Base-by-base conservation (phyloP, 2,329 filamentous ascomycete genomes). In the Cladosporium halotolerans region DNA sequence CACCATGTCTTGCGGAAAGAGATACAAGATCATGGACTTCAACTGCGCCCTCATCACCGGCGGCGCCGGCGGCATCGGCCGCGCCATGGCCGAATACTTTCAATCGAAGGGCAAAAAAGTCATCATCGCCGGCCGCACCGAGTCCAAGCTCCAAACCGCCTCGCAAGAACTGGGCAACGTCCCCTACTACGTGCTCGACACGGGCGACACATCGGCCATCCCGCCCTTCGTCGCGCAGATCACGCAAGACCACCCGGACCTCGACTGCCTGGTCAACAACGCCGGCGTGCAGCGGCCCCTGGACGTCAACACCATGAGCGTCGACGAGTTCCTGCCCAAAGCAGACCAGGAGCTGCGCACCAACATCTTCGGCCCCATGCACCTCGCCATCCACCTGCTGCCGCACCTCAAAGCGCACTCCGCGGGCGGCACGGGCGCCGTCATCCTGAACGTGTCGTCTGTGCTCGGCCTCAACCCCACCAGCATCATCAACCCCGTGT, bases 211-310 rank as follows among this genome's bases (percentile, higher is more conserved):
- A 0, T 48, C 64, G 0, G 61, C 68, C 1, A 76, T 81, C 8
- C 69, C 75, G 0, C 41, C 48, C 0, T 80, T 82, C 56, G 66
- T 77, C 50, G 53, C 71, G 40, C 70, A 69, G 13, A 61, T 82
- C 40, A 74, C 70, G 3, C 57, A 55, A 2, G 73, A 80, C 5
- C 75, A 82, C 59, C 78, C 76, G 0, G 74, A 80, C 5, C 62
- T 82, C 2, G 79, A 83, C 65, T 82, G 79, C 57, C 62, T 83
- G 0, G 68, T 83, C 62, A 83, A 82, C 67, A 82, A 83, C 52
- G 79, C 79, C 0, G 79, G 79, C 2, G 76, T 82, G 0, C 79
- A 83, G 62, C 67, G 78, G 2, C 80, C 78, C 0, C 70, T 83
- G 1, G 64, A 77, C 13, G 69, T 79, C 1, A 71, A 69, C 39